Percentiles rank a stretch among this genome's conserved stretches.
phyloP scores from a whole-genome alignment of 805 yeast species.

The Barnettozyma pratensis region DNA sequence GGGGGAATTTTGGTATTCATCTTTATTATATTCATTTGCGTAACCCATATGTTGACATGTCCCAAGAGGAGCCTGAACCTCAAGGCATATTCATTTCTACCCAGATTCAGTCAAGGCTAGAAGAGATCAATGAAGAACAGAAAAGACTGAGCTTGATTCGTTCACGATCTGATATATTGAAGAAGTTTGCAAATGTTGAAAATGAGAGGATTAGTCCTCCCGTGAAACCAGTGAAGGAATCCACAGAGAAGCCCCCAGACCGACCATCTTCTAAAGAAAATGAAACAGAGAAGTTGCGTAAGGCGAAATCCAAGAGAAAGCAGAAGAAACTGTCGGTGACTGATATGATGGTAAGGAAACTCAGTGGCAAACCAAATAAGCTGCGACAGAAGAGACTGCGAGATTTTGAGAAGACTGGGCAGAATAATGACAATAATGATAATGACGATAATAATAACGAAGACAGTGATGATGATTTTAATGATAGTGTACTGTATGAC shows the following conservation, averaged over 20 bases:
- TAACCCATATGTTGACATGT: neutral
- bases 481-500: neutral
- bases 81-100: constrained; percentile 17
- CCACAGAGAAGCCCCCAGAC: neutral
- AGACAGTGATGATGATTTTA: neutral
- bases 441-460: neutral
- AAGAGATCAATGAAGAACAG: constrained; percentile 13
- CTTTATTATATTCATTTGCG: neutral
- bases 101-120: constrained; percentile 21
- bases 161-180: neutral
- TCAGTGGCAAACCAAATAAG: constrained; percentile 10
- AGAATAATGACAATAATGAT: neutral
- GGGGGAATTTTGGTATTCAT: no score
- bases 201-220: neutral
- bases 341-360: constrained; percentile 3
- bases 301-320: neutral
- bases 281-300: neutral
- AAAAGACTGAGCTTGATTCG: neutral
- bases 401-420: neutral
- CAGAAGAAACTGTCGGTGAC: constrained; percentile 4
- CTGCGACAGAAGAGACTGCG: neutral
- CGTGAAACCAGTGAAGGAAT: neutral
- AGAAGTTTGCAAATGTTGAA: constrained; percentile 1
- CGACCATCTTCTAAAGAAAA: no score
- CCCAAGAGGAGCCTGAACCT: neutral